Evolutionary conservation across 345 rosid species (phyloP).

Genomic region (Euphorbia pulcherrima): DNA sequence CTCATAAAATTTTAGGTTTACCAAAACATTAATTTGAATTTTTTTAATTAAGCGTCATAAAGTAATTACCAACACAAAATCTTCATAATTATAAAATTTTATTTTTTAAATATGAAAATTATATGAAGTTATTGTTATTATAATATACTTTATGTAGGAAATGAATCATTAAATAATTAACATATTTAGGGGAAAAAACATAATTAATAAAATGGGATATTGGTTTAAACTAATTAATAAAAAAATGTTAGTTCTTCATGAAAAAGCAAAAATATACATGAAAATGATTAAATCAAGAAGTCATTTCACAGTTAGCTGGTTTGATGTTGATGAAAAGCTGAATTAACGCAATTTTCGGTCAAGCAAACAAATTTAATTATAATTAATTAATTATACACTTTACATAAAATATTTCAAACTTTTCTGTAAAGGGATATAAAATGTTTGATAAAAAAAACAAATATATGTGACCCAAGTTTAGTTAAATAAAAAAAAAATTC

Average conservation of each 20-base stretch:
- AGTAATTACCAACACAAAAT: no score
- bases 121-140: no score
- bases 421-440: background rate
- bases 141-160: background rate
- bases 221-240: background rate
- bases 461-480: background rate
- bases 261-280: slow-evolving; percentile 11
- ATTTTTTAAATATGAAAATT: no score
- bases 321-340: slow-evolving; percentile 14
- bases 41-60: no score
- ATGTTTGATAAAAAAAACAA: no score
- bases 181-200: background rate
- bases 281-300: slow-evolving; percentile 21
- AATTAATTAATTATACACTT: no score
- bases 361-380: slow-evolving; percentile 32
- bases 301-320: slow-evolving; percentile 37
- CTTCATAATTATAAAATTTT: no score
- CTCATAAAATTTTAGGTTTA: background rate
- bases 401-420: background rate
- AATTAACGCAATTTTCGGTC: slow-evolving; percentile 27
- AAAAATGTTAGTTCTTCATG: background rate
- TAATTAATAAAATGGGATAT: background rate
- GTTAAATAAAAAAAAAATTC: background rate
- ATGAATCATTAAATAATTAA: background rate
- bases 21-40: no score